A percentile compares a stretch with the other conserved stretches of the same genome.
These are phyloP conservation scores for Circinella minor DNA, from an alignment of 371 early-diverging fungal genomes.

Conservation along the genomic window DNA sequence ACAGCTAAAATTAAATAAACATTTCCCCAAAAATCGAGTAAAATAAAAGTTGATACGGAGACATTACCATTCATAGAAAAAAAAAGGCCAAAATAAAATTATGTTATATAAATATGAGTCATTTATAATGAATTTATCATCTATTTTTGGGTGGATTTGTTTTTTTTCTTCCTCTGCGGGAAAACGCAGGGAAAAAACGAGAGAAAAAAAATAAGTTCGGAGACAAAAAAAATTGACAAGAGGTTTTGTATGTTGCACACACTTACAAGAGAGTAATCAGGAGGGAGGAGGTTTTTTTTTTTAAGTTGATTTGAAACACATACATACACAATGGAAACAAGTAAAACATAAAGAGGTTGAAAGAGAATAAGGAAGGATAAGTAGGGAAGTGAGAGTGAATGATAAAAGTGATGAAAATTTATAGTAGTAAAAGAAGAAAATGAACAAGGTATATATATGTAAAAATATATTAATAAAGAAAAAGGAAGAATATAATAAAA, in stretches of 20 bases:
- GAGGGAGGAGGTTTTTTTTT: no score
- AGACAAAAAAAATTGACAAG: no score
- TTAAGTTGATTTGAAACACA: not conserved
- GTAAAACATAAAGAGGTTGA: not conserved
- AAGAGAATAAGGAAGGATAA: not conserved
- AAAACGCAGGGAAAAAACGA: not conserved
- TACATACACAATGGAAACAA: not conserved
- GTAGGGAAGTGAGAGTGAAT: not conserved
- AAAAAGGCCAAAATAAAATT: no score
- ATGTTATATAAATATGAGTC: slow-evolving; percentile 1
- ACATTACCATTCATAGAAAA: not conserved
- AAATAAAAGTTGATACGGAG: not conserved
- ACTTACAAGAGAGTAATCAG: no score
- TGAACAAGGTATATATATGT: slow-evolving; percentile 1
- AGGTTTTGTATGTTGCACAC: no score
- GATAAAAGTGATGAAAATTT: no score
- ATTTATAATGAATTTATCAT: not conserved
- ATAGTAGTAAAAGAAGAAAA: not conserved
- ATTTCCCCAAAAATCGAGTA: no score
- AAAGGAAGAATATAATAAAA: slow-evolving; percentile 1
- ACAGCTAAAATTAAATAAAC: no score
- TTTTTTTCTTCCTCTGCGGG: not conserved
- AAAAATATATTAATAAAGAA: not conserved
- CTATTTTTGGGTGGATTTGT: not conserved
- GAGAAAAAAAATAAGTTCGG: no score